Conservation (phyloP, 2,329 filamentous ascomycete genomes). For the Alternaria brassicae region DNA sequence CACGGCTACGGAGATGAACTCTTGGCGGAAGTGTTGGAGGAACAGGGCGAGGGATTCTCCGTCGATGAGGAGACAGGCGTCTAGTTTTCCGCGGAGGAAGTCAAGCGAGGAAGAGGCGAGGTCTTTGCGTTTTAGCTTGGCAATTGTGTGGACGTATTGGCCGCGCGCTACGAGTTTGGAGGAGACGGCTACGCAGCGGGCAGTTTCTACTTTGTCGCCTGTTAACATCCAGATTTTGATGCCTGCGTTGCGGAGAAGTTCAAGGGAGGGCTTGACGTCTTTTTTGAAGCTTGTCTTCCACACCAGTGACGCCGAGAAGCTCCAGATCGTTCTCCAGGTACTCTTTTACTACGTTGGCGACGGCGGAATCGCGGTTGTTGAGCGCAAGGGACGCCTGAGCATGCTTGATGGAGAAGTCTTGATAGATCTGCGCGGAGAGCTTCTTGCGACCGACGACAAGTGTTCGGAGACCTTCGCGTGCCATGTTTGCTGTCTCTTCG, state of each 20-base stretch:
- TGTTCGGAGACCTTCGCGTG: conserved; percentile 90
- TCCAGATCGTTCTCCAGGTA: conserved; percentile 89
- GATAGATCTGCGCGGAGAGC: conserved; percentile 78
- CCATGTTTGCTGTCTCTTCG: conserved; percentile 99
- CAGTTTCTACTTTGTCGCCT: conserved; percentile 97
- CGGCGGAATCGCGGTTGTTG: conserved; percentile 77
- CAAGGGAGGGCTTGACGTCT: conserved; percentile 93
- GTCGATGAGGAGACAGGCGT: conserved; percentile 91
- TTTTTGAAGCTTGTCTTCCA: conserved; percentile 96
- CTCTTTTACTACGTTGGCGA: conserved; percentile 79
- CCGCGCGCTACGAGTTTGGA: conserved; percentile 92
- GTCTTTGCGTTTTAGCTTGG: conserved; percentile 82
- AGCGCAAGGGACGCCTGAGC: conserved; percentile 82
- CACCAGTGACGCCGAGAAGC: conserved; percentile 93
- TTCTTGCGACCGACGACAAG: conserved; percentile 93
- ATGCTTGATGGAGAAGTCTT: conserved; percentile 77
- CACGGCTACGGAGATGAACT: conserved; percentile 90
- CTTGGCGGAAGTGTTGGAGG: conserved; percentile 78
- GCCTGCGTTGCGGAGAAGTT: conserved; percentile 92
- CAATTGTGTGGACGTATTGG: conserved; percentile 94
- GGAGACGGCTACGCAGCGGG: conserved; percentile 92
- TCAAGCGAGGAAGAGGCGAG: conserved; percentile 87
- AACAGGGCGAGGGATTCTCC: conserved; percentile 88
- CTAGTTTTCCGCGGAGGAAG: conserved; percentile 81
- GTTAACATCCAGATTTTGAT: conserved; percentile 99